Base-by-base conservation (phyloP, 1,284 basidiomycete species). In the Boletus hoseneyae region DNA sequence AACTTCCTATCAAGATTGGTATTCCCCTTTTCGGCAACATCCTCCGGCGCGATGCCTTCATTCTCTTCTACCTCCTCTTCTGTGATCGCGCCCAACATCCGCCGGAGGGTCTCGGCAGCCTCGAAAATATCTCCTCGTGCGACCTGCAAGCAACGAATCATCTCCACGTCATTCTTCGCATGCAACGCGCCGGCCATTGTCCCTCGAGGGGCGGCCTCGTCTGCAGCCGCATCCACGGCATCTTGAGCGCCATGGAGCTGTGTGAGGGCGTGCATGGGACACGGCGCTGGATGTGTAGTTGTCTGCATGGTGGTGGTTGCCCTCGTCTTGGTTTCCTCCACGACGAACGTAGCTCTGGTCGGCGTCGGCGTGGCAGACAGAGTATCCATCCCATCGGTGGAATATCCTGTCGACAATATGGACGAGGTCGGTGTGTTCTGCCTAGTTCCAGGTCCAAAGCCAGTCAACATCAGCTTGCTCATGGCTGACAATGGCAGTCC, bases 101-200 rank as follows among this genome's bases (percentile, higher is more conserved):
- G 70, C 65, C 87, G 85, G 13, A 90, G 73, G 4, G 87, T 84
- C 70, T 87, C 87, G 62, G 88, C 79, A 16, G 87, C 87, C 64
- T 90, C 88, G 0, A 85, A 83, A 73, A 89, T 84, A 65, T 90
- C 85, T 41, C 80, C 77, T 52, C 77, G 73, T 32, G 76, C 75
- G 18, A 87, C 76, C 56, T 85, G 81, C 50, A 90, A 69, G 9
- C 83, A 73, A 33, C 74, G 70, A 29, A 87, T 68, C 74, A 90
- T 81, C 56, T 81, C 79, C 13, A 73, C 76, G 58, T 90, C 87
- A 59, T 69, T 82, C 38, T 73, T 75, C 6, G 77, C 74, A 43
- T 76, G 68, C 42, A 90, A 63, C 8, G 84, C 84, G 4, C 66
- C 67, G 3, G 74, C 75, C 73, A 91, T 76, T 42, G 84, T 73